Conservation (phyloP, 805 yeast species). For the Saccharomyces jurei region DNA sequence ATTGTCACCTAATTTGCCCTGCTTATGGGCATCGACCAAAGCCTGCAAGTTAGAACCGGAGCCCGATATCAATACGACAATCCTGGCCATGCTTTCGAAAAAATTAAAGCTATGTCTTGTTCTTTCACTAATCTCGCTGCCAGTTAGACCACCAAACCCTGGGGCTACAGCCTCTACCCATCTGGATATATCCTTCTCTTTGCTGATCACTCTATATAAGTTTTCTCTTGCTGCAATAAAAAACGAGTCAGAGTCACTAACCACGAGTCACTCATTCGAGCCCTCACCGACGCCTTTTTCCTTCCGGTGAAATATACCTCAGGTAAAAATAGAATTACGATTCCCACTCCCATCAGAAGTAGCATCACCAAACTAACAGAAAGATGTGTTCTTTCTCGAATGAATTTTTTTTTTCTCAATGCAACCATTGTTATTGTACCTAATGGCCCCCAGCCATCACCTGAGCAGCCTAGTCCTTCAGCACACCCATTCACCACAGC, state of each 20-base stretch:
- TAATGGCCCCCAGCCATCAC: background rate
- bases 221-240: background rate
- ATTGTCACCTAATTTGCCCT: constrained; percentile 36
- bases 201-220: background rate
- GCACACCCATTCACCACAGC: background rate
- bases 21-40: constrained; percentile 61
- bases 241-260: background rate
- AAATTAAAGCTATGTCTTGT: constrained; percentile 9
- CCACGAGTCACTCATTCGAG: background rate
- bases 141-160: background rate
- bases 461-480: background rate
- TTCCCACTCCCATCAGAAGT: background rate
- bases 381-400: background rate
- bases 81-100: constrained; percentile 20
- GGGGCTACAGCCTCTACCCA: background rate
- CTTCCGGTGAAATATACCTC: background rate
- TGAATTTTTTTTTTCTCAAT: background rate
- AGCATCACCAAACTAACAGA: background rate
- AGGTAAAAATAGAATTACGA: background rate
- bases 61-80: constrained; percentile 79
- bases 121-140: background rate
- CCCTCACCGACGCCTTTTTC: background rate
- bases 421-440: background rate
- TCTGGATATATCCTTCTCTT: background rate
- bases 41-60: constrained; percentile 96